A percentile compares a stretch with the other conserved stretches of the same genome.
These are phyloP conservation scores for sunflower (Helianthus annuus) DNA, from an alignment of 129 eudicot genomes.

Conservation along the genomic window HanXRQr2.0-SUNRISE NC_035446.2:88090187-88090686, in stretches of 20 bases:
- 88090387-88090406: slow-evolving; percentile 95
- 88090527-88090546: slow-evolving; percentile 78
- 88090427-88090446: no score
- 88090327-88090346: slow-evolving; percentile 87
- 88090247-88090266: slow-evolving; percentile 94
- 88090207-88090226: slow-evolving; percentile 79
- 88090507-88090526: slow-evolving; percentile 86
- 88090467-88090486: not conserved
- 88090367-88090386: slow-evolving; percentile 98
- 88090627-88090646: not conserved
- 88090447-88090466: not conserved
- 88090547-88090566: slow-evolving; percentile 96
- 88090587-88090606: slow-evolving; percentile 57
- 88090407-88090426: slow-evolving; percentile 41
- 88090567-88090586: slow-evolving; percentile 89
- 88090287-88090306: slow-evolving; percentile 87
- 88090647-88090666: not conserved
- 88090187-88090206: slow-evolving; percentile 58
- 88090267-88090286: slow-evolving; percentile 92
- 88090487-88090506: slow-evolving; percentile 75
- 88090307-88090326: slow-evolving; percentile 96
- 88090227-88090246: slow-evolving; percentile 92
- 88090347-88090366: slow-evolving; percentile 74
- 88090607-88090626: not conserved
- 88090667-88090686: slow-evolving; percentile 55